Evolutionary conservation across 2,329 filamentous ascomycete genomes (phyloP).

Genomic region (Microthyrium microscopicum): DNA sequence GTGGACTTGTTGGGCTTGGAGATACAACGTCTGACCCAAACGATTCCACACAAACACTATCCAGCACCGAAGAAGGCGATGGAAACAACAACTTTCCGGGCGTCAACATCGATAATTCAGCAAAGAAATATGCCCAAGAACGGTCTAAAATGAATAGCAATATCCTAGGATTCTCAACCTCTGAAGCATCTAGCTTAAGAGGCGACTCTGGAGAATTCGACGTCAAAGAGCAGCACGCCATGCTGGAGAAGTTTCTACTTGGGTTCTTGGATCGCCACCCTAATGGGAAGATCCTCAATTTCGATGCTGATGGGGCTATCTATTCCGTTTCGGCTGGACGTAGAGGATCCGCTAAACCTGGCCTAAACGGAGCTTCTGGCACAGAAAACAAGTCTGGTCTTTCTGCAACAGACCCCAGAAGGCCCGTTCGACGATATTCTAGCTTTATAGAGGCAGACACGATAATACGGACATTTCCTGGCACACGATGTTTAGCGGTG

Average conservation of each 20-base stretch:
- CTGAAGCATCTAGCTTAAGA: slow-evolving; percentile 6
- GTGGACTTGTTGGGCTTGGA: too few species aligned
- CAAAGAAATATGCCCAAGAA: not conserved
- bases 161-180: slow-evolving; percentile 8
- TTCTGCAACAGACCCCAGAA: too few species aligned
- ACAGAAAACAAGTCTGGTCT: too few species aligned
- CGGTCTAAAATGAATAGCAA: not conserved
- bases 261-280: slow-evolving; percentile 12
- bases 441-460: not conserved
- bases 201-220: not conserved
- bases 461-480: not conserved
- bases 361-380: not conserved
- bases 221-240: not conserved
- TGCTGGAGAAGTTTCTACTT: slow-evolving; percentile 8
- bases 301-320: slow-evolving; percentile 10
- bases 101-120: not conserved
- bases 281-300: slow-evolving; percentile 14
- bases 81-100: not conserved
- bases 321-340: slow-evolving; percentile 12
- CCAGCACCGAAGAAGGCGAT: not conserved
- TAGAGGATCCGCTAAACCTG: not conserved
- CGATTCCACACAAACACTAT: not conserved
- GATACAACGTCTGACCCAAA: too few species aligned
- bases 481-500: not conserved
- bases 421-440: not conserved